Evolutionary conservation across 768 basidiomycete species (phyloP), one percentile per base, ranked within the genome.

Genomic region (Strobilomyces echinocephalus): DNA sequence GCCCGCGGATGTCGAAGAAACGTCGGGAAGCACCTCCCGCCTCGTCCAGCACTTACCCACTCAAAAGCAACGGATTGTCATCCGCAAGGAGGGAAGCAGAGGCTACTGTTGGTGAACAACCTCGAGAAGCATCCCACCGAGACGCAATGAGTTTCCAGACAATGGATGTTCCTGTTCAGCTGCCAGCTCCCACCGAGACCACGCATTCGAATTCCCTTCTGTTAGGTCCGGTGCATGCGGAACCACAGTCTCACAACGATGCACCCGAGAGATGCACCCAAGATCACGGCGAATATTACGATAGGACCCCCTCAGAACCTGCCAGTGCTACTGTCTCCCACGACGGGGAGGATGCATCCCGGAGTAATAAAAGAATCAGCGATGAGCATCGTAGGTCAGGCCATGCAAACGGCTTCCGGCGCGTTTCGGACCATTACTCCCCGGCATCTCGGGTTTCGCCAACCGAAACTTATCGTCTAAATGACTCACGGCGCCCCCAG

Each of bases 1-100:
- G 67, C 52, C 65, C 57, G 18, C 52, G 42, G 49, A 26, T 50
- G 49, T 28, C 34, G 30, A 63, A 9, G 52, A 64, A 59, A 49
- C 54, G 20, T 35, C 52, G 5, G 1, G 38, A 39, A 14, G 34
- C 35, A 30, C 26, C 46, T 21, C 11, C 45, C 34, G 49, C 8
- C 52, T 16, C 36, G 33, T 36, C 46, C 8, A 46, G n/a, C 45
- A 52, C 47, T 34, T 44, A 35, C n/a, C 47, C 46, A 12, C 16
- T 8, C 21, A 34, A 52, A 44, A 26, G 16, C 10, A 53, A 52
- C 4, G 41, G 49, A 26, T 24, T 20, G 15, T 30, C 47, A 31
- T 50, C 10, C 11, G 36, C 20, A 20, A 49, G 26, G 21, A 53
- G 33, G 30, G 35, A 46, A 46, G 36, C 18, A 8, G 40, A 47